Base-by-base conservation (phyloP, 139 green algal species). In the Chloropicon primus region DNA sequence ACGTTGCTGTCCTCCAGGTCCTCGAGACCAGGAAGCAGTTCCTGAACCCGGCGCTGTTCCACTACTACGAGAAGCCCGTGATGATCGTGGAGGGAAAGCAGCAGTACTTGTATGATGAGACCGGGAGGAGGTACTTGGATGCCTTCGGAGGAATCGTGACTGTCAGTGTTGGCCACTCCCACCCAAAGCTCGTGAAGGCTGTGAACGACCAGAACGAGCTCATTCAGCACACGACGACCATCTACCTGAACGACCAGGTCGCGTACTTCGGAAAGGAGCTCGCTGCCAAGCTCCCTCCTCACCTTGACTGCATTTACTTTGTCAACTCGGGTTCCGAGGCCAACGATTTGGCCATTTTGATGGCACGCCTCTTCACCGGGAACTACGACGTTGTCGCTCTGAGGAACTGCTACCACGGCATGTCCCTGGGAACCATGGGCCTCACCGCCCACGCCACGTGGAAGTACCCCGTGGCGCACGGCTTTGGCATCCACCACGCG, bases 61-160 rank as follows among this genome's bases (percentile, higher is more conserved):
- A 84, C 23, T 91, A 93, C 78, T 97, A 94, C 88, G 91, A 92
- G 80, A 86, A 92, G 76, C 91, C 94, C 0, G 75, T 98, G 0
- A 97, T 97, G 89, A 95, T 98, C 1, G 87, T 91, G 27, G 92
- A 98, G 73, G 94, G 94, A 74, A 92, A 93, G 74, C 96, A 96
- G 94, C 94, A 98, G 84, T 98, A 98, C 83, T 81, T 98, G 27
- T 98, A 88, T 76, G 94, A 98, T 77, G 94, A 98, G 79, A 90
- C 71, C 17, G 94, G 94, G 0, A 80, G 89, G 5, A 84, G 94
- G 0, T 98, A 94, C 83, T 82, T 98, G 22, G 94, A 98, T 76
- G 92, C 90, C 0, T 98, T 98, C 86, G 94, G 90, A 0, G 94
- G 94, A 81, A 98, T 98, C 62, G 94, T 98, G 22, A 98, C 94